Evolutionary conservation across 495 filamentous ascomycete species (phyloP), one percentile per base, ranked within the genome.

Genomic region (Podospora didyma): DNA sequence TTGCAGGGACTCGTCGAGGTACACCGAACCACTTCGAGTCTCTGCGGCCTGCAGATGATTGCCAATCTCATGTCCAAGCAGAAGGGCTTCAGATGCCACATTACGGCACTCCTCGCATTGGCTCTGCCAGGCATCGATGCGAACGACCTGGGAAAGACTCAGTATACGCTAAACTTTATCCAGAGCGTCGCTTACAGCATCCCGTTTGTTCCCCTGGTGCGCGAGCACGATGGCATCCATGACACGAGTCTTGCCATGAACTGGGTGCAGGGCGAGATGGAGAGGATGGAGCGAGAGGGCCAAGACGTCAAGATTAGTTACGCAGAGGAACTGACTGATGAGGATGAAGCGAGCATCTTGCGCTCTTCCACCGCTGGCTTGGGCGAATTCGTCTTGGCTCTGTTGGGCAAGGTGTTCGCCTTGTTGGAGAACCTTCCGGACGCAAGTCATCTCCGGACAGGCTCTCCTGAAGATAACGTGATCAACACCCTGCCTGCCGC

Each of bases 1-100:
- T 82, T 99, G 64, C 93, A 97, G 72, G 94, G 94, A 2, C 77
- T 97, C 34, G 94, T 99, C 20, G 94, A 99, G 73, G 94, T 99
- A 19, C 94, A 99, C 66, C 86, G 94, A 41, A 99, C 94, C 17
- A 94, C 89, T 7, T 96, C 94, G 2, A 96, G 93, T 48, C 82
- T 99, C 35, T 86, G 93, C 62, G 86, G 93, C 39, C 78, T 99
- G 51, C 90, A 96, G 67, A 85, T 92, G 72, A 83, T 96, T 28
- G 87, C 93, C 58, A 87, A 87, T 71, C 84, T 90, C 56, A 94
- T 99, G 82, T 84, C 90, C 6, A 86, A 86, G 52, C 90, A 92
- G 23, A 96, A 92, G 65, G 94, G 94, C 22, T 96, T 92, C 59
- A 82, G 94, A 54, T 97, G 95, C 62, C 94, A 99, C 67, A 84